A percentile compares a stretch with the other conserved stretches of the same genome.
Evolutionary conservation across 2,329 filamentous ascomycete species (phyloP).

Genomic region (Diaporthe ilicicola): DNA sequence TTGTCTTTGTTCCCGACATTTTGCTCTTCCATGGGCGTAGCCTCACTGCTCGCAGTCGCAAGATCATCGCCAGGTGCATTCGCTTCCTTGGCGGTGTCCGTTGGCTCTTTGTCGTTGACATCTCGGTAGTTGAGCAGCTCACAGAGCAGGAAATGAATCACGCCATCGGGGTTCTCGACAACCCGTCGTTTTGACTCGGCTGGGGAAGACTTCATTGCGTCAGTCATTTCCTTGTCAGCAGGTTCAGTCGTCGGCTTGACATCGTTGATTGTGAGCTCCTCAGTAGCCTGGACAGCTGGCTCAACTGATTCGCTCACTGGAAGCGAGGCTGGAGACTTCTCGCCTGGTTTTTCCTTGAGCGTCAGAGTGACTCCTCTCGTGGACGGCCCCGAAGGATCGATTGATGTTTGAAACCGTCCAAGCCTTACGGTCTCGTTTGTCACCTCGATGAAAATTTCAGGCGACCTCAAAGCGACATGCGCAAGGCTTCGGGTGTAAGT

Average conservation of each 20-base stretch:
- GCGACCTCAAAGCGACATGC: conserved; percentile 81
- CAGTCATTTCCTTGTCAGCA: conserved; percentile 67
- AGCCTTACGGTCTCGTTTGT: conserved; percentile 86
- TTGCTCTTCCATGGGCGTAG: conserved; percentile 24
- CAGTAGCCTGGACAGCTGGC: conserved; percentile 55
- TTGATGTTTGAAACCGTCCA: conserved; percentile 58
- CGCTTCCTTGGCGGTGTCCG: conserved; percentile 52
- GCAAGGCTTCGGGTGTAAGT: conserved; percentile 80
- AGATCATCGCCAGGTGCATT: conserved; percentile 47
- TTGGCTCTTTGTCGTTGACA: conserved; percentile 82
- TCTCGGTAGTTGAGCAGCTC: conserved; percentile 93
- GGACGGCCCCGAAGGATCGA: conserved; percentile 40
- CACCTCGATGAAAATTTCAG: conserved; percentile 86
- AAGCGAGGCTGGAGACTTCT: conserved; percentile 17
- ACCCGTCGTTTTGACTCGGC: conserved; percentile 81
- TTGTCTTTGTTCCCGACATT: conserved; percentile 61
- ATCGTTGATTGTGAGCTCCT: conserved; percentile 58
- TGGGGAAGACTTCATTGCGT: conserved; percentile 67
- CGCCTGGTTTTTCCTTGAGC: conserved; percentile 29
- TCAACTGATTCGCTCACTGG: conserved; percentile 51
- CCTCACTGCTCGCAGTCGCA: conserved; percentile 26
- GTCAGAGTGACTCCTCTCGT: conserved; percentile 16
- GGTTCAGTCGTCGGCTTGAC: conserved; percentile 69
- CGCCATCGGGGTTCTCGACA: conserved; percentile 91
- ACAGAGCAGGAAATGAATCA: conserved; percentile 92